Conservation (phyloP, 2,329 filamentous ascomycete species). For the Arthrobotrys megalospora region DNA sequence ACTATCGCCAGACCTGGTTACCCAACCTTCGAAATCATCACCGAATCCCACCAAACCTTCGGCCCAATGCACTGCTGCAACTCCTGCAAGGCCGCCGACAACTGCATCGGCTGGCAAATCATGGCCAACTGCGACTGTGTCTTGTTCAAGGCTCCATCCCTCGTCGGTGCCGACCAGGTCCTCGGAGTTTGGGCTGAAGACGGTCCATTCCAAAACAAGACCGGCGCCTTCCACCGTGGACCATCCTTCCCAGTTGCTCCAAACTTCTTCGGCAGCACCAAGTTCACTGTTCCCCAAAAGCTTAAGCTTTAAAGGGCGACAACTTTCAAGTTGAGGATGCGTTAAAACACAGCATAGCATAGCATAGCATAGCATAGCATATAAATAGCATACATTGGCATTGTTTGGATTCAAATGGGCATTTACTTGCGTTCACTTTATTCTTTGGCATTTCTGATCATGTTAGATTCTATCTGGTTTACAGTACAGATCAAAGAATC, state of each 20-base stretch:
- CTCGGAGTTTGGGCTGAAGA: constrained; percentile 35
- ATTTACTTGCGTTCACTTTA: constrained; percentile 9
- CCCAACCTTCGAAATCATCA: constrained; percentile 14
- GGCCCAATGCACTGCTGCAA: constrained; percentile 50
- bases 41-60: constrained; percentile 44
- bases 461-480: constrained; percentile 10
- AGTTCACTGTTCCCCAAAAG: background rate
- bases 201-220: constrained; percentile 45
- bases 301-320: constrained; percentile 3
- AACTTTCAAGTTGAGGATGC: background rate
- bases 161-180: background rate
- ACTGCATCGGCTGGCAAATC: constrained; percentile 53
- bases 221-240: constrained; percentile 48
- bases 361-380: constrained; percentile 18
- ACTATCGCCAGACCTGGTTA: background rate
- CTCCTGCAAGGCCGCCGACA: constrained; percentile 35
- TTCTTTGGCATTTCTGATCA: constrained; percentile 10
- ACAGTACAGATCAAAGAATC: constrained; percentile 13
- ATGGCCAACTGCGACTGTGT: constrained; percentile 45
- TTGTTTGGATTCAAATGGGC: background rate
- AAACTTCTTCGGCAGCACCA: constrained; percentile 46
- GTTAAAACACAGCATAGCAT: constrained; percentile 10
- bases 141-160: constrained; percentile 21
- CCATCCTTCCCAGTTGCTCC: constrained; percentile 40
- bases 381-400: constrained; percentile 13